phyloP scores from a whole-genome alignment of 2,329 filamentous ascomycete species.

The Fusarium penzigii region DNA sequence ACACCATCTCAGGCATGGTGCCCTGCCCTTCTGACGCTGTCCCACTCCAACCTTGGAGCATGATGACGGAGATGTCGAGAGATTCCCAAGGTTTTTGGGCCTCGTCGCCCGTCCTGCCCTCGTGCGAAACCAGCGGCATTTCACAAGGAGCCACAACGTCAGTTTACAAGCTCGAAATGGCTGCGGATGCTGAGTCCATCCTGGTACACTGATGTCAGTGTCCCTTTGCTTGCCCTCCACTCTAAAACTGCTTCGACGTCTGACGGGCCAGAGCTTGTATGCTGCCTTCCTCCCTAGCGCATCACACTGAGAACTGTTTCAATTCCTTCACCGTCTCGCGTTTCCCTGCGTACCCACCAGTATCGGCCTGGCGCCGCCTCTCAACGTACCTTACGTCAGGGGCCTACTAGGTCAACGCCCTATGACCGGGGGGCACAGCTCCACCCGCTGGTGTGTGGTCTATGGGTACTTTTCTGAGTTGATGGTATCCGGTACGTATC shows the following conservation, averaged over 20 bases:
- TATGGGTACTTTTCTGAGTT: too few species aligned
- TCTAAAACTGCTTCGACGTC: conserved; percentile 1
- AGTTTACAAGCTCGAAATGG: conserved; percentile 11
- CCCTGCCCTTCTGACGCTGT: conserved; percentile 21
- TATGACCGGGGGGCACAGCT: conserved; percentile 15
- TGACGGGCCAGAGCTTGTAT: conserved; percentile 16
- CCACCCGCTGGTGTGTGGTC: too few species aligned
- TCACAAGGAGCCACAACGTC: conserved; percentile 29
- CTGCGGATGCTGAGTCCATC: conserved; percentile 21
- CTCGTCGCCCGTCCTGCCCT: conserved; percentile 15
- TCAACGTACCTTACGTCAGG: conserved; percentile 34
- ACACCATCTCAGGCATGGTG: conserved; percentile 25
- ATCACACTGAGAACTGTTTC: conserved; percentile 27
- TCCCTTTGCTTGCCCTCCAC: conserved; percentile 23
- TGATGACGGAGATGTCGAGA: conserved; percentile 27
- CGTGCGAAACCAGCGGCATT: conserved; percentile 22
- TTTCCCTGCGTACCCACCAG: conserved; percentile 30
- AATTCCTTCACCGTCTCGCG: conserved; percentile 34
- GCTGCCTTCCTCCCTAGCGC: conserved; percentile 19
- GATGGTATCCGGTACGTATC: conserved; percentile 25
- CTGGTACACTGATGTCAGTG: conserved; percentile 28
- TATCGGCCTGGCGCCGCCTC: conserved; percentile 22
- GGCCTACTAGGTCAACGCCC: conserved; percentile 29
- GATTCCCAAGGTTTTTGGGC: conserved; percentile 21
- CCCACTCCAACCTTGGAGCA: conserved; percentile 27